phyloP scores from a whole-genome alignment of 2,329 filamentous ascomycete genomes.

The Botrytis fragariae region DNA sequence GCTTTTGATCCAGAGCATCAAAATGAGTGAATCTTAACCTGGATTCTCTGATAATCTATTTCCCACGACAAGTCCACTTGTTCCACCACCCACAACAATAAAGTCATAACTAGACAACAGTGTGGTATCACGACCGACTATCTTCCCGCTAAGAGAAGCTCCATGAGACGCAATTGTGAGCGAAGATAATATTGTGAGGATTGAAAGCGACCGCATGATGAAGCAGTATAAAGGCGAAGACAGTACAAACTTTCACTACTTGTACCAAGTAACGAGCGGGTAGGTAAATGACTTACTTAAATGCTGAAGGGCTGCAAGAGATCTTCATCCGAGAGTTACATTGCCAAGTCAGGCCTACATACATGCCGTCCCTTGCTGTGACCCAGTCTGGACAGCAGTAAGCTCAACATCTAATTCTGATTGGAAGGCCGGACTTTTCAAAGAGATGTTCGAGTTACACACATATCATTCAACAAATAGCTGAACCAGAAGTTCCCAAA shows the following conservation, averaged over 20 bases:
- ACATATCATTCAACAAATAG: neutral
- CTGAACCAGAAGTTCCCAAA: neutral
- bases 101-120: constrained; percentile 11
- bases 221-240: neutral
- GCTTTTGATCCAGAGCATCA: neutral
- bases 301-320: neutral
- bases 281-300: neutral
- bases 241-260: neutral
- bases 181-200: neutral
- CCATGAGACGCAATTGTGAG: neutral
- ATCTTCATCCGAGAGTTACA: neutral
- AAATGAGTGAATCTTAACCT: neutral
- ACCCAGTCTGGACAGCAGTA: too few relatives aligned
- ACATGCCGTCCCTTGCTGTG: neutral
- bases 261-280: neutral
- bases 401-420: neutral
- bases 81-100: constrained; percentile 14
- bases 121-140: neutral
- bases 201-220: neutral
- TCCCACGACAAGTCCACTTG: constrained; percentile 12
- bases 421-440: neutral
- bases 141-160: neutral
- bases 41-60: constrained; percentile 19
- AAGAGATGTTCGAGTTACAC: neutral
- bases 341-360: neutral